Conservation (phyloP, 495 filamentous ascomycete genomes). For the Aspergillus steynii region DNA sequence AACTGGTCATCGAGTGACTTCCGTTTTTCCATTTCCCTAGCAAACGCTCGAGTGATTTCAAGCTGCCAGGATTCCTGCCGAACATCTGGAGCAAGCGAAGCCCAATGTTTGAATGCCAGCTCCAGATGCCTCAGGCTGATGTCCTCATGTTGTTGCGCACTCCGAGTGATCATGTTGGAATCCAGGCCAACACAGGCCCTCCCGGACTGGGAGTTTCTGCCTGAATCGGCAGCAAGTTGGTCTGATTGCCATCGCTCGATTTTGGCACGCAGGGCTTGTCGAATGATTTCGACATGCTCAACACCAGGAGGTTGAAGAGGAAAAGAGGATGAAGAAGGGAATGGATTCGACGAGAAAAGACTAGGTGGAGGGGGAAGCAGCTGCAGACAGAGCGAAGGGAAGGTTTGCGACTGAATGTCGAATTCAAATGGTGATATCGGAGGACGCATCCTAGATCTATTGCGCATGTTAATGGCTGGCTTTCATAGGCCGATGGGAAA, state of each 20-base stretch:
- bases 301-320: constrained; percentile 68
- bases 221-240: constrained; percentile 35
- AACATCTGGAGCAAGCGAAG: constrained; percentile 51
- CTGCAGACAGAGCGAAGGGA: constrained; percentile 77
- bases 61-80: constrained; percentile 70
- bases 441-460: constrained; percentile 37
- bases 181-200: constrained; percentile 31
- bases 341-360: constrained; percentile 68
- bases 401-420: constrained; percentile 75
- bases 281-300: constrained; percentile 69
- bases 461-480: constrained; percentile 4
- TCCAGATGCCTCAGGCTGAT: constrained; percentile 65
- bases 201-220: constrained; percentile 23
- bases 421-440: constrained; percentile 72
- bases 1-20: constrained; percentile 61
- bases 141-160: constrained; percentile 57
- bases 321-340: constrained; percentile 71
- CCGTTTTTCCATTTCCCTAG: constrained; percentile 65
- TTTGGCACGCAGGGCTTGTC: constrained; percentile 62
- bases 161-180: constrained; percentile 44
- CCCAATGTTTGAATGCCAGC: constrained; percentile 72
- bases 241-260: constrained; percentile 61
- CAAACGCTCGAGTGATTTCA: constrained; percentile 73
- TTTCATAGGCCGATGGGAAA: neutral
- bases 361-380: constrained; percentile 78